Conservation (phyloP, 345 rosid species). For the Citrus sinensis region DNA sequence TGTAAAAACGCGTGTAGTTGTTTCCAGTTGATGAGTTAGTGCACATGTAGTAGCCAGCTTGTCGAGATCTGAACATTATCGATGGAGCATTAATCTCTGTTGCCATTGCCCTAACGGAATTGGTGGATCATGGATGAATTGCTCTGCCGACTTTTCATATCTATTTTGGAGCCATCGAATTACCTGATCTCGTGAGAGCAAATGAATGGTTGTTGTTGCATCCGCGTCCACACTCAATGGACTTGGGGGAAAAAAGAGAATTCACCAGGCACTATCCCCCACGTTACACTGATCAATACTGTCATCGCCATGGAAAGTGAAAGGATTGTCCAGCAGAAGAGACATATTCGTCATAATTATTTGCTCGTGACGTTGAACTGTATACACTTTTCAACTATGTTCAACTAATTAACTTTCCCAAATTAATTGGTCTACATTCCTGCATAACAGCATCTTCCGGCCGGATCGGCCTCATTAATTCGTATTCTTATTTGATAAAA, state of each 20-base stretch:
- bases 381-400: background rate
- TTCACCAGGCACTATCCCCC: background rate
- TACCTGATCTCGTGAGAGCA: background rate
- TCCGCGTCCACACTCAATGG: constrained; percentile 4
- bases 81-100: background rate
- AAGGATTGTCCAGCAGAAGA: background rate
- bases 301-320: background rate
- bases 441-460: too few species aligned
- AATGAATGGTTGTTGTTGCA: background rate
- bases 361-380: background rate
- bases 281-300: background rate
- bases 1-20: background rate
- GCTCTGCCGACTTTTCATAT: background rate
- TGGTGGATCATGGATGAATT: background rate
- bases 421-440: background rate
- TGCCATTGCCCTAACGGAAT: constrained; percentile 1
- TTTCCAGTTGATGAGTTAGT: too few species aligned
- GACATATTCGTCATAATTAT: background rate
- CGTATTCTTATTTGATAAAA: too few species aligned
- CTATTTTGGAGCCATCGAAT: constrained; percentile 7
- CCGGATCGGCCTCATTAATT: too few species aligned
- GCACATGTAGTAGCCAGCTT: constrained; percentile 7
- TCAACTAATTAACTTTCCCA: too few species aligned
- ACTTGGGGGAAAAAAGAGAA: background rate
- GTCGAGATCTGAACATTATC: background rate